Evolutionary conservation across 2,329 filamentous ascomycete genomes (phyloP), one percentile per base, ranked within the genome.

Genomic region (Pyricularia grisea): DNA sequence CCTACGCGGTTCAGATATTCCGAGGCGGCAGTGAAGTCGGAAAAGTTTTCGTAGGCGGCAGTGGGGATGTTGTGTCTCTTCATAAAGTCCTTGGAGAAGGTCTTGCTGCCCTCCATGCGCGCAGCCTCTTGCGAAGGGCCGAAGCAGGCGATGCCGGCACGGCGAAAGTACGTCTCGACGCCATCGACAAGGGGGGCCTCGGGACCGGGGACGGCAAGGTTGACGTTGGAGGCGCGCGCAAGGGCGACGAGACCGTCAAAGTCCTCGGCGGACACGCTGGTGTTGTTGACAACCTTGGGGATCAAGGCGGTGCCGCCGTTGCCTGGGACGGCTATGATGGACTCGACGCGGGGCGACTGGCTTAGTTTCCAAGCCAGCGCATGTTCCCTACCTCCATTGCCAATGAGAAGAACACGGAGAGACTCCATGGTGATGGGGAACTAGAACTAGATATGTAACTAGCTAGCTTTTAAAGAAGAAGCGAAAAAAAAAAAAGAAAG

Each of bases 41-140:
- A 88, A 77, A 98, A 97, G 82, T 96, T 97, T 78, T 90, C 88
- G 81, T 97, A 98, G 58, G 87, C 88, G 20, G 95, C 95, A 0
- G 95, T 98, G 55, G 94, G 94, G 74, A 99, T 97, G 75, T 86
- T 86, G 81, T 97, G 88, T 73, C 90, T 89, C 79, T 91, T 90
- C 95, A 98, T 99, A 77, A 98, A 98, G 79, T 98, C 94, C 78
- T 99, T 99, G 71, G 92, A 93, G 79, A 96, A 98, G 12, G 94
- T 92, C 84, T 99, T 99, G 81, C 92, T 96, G 70, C 95, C 95
- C 80, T 99, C 95, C 86, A 99, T 92, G 64, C 87, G 87, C 23
- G 95, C 94, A 27, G 95, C 94, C 66, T 88, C 88, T 80, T 91
- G 89, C 69, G 89, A 91, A 5, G 95, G 95, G 1, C 94, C 95